Percentiles rank a stretch among this genome's conserved stretches.
Evolutionary conservation across 306 rosid species (phyloP).

Genomic region (Vigna angularis): DNA sequence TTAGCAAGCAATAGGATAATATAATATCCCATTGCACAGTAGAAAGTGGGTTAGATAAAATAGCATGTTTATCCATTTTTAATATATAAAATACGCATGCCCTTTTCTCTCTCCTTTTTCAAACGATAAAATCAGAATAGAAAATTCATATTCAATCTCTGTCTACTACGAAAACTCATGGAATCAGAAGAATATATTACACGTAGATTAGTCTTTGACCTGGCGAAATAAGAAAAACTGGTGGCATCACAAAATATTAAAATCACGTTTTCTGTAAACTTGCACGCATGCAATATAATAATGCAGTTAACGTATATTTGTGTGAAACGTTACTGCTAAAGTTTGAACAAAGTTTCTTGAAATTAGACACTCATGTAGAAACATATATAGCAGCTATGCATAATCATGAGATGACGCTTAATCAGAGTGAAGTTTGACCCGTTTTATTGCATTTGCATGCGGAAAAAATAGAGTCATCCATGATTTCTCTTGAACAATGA

Average conservation of each 20-base stretch:
- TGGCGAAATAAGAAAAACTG: too few species aligned
- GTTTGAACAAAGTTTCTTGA: background rate
- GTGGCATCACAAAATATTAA: slow-evolving; percentile 16
- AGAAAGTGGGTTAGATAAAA: slow-evolving; percentile 55
- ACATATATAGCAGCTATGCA: background rate
- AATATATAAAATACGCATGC: too few species aligned
- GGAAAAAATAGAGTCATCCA: background rate
- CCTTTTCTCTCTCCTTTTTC: too few species aligned
- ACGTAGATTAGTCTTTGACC: too few species aligned
- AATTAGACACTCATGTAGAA: slow-evolving; percentile 2
- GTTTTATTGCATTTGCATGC: slow-evolving; percentile 9
- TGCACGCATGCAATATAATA: slow-evolving; percentile 31
- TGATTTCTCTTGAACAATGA: too few species aligned
- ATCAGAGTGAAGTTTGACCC: background rate
- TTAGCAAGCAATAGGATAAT: slow-evolving; percentile 40
- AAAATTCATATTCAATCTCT: too few species aligned
- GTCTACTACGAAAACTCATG: too few species aligned
- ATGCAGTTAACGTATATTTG: slow-evolving; percentile 24
- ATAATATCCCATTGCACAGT: background rate
- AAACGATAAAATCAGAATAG: too few species aligned
- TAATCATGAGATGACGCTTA: background rate
- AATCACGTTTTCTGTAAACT: slow-evolving; percentile 33
- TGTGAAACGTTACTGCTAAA: background rate
- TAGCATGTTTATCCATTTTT: background rate
- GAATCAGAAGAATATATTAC: too few species aligned